Conservation (phyloP, 176 grass and related monocot genomes). For the Musa schizocarpa region DNA sequence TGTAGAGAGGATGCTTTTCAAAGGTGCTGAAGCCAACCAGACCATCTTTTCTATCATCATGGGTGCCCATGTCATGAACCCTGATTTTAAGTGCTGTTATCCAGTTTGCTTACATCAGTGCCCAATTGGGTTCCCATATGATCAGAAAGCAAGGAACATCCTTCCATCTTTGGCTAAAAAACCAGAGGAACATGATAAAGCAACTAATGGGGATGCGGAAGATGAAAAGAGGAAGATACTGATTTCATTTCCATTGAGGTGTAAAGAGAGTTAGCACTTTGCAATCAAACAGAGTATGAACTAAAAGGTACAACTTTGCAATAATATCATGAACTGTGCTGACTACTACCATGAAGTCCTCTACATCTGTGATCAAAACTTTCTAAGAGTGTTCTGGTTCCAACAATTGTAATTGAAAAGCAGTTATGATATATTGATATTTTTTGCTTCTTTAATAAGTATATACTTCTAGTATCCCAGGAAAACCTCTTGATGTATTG, state of each 20-base stretch:
- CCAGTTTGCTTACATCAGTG: conserved; percentile 84
- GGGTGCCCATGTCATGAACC: conserved; percentile 73
- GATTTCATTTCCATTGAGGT: conserved; percentile 63
- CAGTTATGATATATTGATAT: too few relatives aligned
- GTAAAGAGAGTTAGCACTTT: conserved; percentile 46
- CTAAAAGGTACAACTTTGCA: conserved; percentile 3
- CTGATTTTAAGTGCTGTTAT: conserved; percentile 72
- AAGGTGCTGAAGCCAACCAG: conserved; percentile 78
- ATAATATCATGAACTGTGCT: conserved; percentile 19
- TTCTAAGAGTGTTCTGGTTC: background rate
- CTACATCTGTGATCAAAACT: background rate
- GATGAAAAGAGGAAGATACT: conserved; percentile 22
- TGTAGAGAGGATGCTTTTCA: conserved; percentile 74
- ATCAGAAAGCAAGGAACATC: conserved; percentile 81
- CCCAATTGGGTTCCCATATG: conserved; percentile 44
- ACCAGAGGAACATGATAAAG: conserved; percentile 65
- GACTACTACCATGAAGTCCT: background rate
- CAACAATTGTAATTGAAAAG: too few relatives aligned
- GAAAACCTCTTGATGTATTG: too few relatives aligned
- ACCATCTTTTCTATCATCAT: conserved; percentile 85
- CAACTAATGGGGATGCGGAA: conserved; percentile 35
- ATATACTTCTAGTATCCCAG: too few relatives aligned
- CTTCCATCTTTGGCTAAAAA: conserved; percentile 61
- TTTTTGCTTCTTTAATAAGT: too few relatives aligned
- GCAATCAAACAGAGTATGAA: background rate